phyloP scores from a whole-genome alignment of 768 basidiomycete genomes.

The Termitomyces sp. region DNA sequence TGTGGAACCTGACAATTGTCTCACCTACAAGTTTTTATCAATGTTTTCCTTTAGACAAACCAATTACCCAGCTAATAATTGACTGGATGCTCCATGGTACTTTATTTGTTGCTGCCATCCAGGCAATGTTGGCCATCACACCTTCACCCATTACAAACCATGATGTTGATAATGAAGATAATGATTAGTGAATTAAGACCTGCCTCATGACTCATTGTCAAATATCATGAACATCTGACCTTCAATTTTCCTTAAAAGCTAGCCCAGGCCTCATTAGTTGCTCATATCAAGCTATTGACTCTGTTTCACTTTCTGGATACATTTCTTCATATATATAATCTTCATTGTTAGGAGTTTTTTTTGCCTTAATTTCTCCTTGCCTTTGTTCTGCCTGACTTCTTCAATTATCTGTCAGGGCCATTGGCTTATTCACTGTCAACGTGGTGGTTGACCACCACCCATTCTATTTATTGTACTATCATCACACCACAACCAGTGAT shows the following conservation, averaged over 20 bases:
- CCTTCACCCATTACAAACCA: constrained; percentile 16
- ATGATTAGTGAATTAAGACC: no score
- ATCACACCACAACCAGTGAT: background rate
- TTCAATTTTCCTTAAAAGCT: background rate
- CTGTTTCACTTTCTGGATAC: background rate
- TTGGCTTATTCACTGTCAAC: background rate
- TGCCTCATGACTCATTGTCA: no score
- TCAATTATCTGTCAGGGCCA: background rate
- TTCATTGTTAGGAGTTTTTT: no score
- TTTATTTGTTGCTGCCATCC: constrained; percentile 17
- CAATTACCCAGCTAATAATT: constrained; percentile 20
- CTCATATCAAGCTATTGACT: no score
- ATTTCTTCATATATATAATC: background rate
- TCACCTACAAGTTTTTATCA: no score
- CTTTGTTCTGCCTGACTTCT: background rate
- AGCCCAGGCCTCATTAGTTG: background rate
- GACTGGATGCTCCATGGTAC: constrained; percentile 23
- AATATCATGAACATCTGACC: background rate
- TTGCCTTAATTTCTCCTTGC: background rate
- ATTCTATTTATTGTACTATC: background rate
- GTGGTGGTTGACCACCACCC: background rate
- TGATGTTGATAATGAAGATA: background rate
- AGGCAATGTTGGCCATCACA: no score
- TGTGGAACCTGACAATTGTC: no score
- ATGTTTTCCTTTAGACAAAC: constrained; percentile 11